A percentile compares a stretch with the other conserved stretches of the same genome.
phyloP scores from a whole-genome alignment of 257 asterid species.

The Primulina tabacum region DNA sequence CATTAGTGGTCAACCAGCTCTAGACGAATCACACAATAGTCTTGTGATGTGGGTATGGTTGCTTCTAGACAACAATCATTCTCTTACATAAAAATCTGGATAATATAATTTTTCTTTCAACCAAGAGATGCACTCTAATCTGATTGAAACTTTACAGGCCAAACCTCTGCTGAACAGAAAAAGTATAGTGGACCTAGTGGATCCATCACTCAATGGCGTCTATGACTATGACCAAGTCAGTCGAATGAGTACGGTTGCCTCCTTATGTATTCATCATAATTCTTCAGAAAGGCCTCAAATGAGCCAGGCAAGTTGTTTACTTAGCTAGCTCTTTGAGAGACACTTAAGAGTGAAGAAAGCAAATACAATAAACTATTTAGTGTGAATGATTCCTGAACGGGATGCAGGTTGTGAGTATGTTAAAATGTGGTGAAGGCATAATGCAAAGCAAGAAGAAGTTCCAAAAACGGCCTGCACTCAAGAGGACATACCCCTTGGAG shows the following conservation, averaged over 20 bases:
- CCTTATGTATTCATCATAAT: constrained; percentile 66
- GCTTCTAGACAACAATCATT: not conserved
- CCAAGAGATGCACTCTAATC: constrained; percentile 7
- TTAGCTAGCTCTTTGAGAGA: not conserved
- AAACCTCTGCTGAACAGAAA: constrained; percentile 62
- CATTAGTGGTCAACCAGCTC: constrained; percentile 86
- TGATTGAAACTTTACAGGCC: constrained; percentile 49
- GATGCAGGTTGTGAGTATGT: constrained; percentile 68
- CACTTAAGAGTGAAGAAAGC: not conserved
- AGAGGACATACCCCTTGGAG: constrained; percentile 47
- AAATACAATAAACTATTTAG: not conserved
- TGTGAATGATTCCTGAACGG: not conserved
- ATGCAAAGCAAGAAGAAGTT: constrained; percentile 60
- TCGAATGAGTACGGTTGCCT: constrained; percentile 62
- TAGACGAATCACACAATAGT: constrained; percentile 68
- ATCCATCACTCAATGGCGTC: constrained; percentile 57
- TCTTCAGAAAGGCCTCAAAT: constrained; percentile 83
- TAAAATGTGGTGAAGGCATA: constrained; percentile 62
- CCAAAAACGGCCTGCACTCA: constrained; percentile 71
- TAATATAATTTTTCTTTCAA: not conserved
- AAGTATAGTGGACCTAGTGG: constrained; percentile 51
- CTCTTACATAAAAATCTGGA: not conserved
- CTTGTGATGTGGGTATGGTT: constrained; percentile 94
- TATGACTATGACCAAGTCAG: constrained; percentile 63
- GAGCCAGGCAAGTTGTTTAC: constrained; percentile 61